Base-by-base conservation (phyloP, 495 filamentous ascomycete species). In the Filosporella fistucella region DNA sequence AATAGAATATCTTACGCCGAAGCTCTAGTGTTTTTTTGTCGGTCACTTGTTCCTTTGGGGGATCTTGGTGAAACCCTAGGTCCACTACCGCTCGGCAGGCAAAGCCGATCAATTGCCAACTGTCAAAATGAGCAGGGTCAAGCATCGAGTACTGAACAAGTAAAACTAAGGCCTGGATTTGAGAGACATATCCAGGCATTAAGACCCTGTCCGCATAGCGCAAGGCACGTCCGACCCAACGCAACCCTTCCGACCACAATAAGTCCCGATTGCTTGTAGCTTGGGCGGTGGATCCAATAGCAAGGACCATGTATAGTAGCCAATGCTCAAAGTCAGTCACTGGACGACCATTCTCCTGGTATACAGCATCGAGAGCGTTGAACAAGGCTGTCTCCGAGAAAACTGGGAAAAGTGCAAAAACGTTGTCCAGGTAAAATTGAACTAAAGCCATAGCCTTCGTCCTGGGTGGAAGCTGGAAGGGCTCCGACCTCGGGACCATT, bases 41-140 rank as follows among this genome's bases (percentile, higher is more conserved):
- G 2, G 43, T 45, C 23, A 76, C 71, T 12, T 77, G 53, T 45
- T 81, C 80, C 33, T 77, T 69, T n/a, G 85, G 78, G 0, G 88
- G 86, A 45, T 95, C 89, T 62, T 95, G 89, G 61, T 96, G 91
- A 35, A 91, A 74, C 2, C 91, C 91, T 17, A 95, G 67, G 67
- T 97, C 91, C 25, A 95, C 74, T 58, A 88, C 82, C 17, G 85
- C 86, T 41, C 91, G 78, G 32, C 84, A 86, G 13, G 89, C 88
- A 59, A 91, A 86, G 21, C 90, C 91, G 42, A 95, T 84, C 42
- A 96, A 63, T 47, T 89, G 88, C 89, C 91, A 96, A 57, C 82
- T 86, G 47, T 93, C 87, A 60, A 95, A 94, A 60, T 90, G 89
- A 29, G 77, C 74, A 12, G 91, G 90, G 58, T 96, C 89, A 24